Base-by-base conservation (phyloP, 768 basidiomycete genomes). In the Floccularia luteovirens region DNA sequence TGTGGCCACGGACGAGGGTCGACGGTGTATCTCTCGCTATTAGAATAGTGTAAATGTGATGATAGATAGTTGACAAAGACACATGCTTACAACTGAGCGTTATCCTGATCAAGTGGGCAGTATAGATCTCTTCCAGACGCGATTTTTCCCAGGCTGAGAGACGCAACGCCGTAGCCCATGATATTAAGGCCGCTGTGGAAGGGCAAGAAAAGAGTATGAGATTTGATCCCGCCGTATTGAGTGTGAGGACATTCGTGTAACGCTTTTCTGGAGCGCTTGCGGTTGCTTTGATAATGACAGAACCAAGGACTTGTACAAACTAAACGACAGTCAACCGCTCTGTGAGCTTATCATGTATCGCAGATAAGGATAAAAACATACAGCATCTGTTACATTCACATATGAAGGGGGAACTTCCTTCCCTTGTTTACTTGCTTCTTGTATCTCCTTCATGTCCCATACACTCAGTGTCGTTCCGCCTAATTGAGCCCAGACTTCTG, bases 111-210 rank as follows among this genome's bases (percentile, higher is more conserved):
- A 97, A 63, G 64, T 97, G 90, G 4, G 91, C 93, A 0, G 96
- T 97, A 57, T 98, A 98, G 44, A 99, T 91, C 64, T 99, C 94
- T 60, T 96, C 90, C 12, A 97, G 71, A 31, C 91, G 79, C 1
- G 89, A 83, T 54, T 93, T 91, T 62, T 99, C 96, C 91, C 92
- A 99, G 38, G 86, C 75, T 7, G 85, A 80, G 3, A 99, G 72
- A 13, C 96, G 82, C 25, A 98, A 69, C 3, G 91, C 90, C 17
- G 90, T 82, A 5, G 89, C 81, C 94, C 94, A 98, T n/a, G 83
- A 79, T 23, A 85, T 69, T 39, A 93, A 70, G 12, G 80, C 74
- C 31, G 67, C 57, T 21, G 79, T 75, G 16, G 72, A 72, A 13
- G 84, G 83, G 55, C 90, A 93, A 6, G 90, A 86, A 63, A 97